A percentile compares a stretch with the other conserved stretches of the same genome.
Evolutionary conservation across 805 yeast species (phyloP).

Genomic region (Komagataella mondaviorum): DNA sequence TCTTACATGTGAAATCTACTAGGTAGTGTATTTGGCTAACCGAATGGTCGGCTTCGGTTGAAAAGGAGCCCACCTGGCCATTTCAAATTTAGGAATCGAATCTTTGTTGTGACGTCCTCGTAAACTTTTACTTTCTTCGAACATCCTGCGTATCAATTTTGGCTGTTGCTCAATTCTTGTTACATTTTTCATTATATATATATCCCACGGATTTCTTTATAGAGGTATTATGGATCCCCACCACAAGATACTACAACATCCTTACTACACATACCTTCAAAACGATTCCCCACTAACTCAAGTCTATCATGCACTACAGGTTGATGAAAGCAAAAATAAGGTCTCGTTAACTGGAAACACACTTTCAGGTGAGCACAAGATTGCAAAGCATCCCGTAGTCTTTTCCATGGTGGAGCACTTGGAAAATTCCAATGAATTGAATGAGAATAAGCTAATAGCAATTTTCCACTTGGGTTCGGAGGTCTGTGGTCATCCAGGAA

Average conservation of each 20-base stretch:
- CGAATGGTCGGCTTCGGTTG: background rate
- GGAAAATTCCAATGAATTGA: background rate
- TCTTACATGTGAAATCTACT: background rate
- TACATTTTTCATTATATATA: too few species aligned
- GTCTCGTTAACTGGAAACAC: constrained; percentile 5
- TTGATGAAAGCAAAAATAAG: constrained; percentile 1
- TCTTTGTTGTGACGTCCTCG: background rate
- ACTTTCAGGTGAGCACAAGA: constrained; percentile 4
- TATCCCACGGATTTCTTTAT: background rate
- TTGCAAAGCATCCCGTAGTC: constrained; percentile 4
- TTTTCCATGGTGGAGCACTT: constrained; percentile 1
- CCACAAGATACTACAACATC: background rate
- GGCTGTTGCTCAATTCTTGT: background rate
- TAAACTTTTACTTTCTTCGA: background rate
- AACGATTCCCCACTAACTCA: background rate
- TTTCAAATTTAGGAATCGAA: background rate
- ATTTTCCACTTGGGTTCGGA: constrained; percentile 31
- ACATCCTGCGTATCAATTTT: background rate
- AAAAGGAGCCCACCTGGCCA: background rate
- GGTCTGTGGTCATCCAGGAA: constrained; percentile 32
- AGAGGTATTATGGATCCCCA: background rate
- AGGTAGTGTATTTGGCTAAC: background rate
- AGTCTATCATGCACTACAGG: background rate
- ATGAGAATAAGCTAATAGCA: constrained; percentile 26
- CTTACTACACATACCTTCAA: constrained; percentile 1